Percentiles rank a stretch among this genome's conserved stretches.
Conservation (phyloP, 2,329 filamentous ascomycete species). For the Fusarium sp. region DNA sequence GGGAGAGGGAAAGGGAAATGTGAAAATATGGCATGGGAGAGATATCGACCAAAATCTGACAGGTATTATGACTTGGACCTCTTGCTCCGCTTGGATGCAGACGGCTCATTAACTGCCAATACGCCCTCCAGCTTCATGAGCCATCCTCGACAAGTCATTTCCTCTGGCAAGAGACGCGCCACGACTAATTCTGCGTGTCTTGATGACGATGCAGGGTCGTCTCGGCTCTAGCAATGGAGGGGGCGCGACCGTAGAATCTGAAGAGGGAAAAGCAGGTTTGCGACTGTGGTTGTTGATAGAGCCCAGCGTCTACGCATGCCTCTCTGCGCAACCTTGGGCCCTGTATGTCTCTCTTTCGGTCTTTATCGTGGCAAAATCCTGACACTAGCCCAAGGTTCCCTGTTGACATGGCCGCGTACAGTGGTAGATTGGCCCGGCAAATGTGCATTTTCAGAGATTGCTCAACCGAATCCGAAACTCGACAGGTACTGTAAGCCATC, state of each 20-base stretch:
- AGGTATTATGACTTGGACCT: conserved; percentile 36
- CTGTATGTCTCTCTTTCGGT: conserved; percentile 17
- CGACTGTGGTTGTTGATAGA: conserved; percentile 16
- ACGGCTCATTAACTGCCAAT: conserved; percentile 41
- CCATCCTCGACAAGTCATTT: conserved; percentile 40
- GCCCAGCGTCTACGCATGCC: conserved; percentile 4
- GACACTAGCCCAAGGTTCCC: not conserved
- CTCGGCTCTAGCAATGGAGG: conserved; percentile 19
- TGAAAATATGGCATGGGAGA: conserved; percentile 1
- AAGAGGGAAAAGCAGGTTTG: conserved; percentile 6
- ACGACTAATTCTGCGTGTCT: conserved; percentile 42
- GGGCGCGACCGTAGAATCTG: conserved; percentile 19
- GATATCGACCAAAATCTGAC: conserved; percentile 37
- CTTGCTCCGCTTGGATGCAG: conserved; percentile 42
- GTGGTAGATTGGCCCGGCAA: conserved; percentile 11
- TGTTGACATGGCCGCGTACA: conserved; percentile 9
- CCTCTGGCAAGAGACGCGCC: conserved; percentile 25
- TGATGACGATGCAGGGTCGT: conserved; percentile 31
- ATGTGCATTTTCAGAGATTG: conserved; percentile 13
- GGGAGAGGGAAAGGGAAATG: conserved; percentile 11
- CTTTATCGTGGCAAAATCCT: conserved; percentile 19
- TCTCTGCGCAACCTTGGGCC: conserved; percentile 9
- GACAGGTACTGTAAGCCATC: not conserved
- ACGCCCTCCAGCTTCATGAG: conserved; percentile 21
- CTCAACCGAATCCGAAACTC: conserved; percentile 2